Evolutionary conservation across 2,329 filamentous ascomycete genomes (phyloP), one percentile per base, ranked within the genome.

Genomic region (Hypoxylon sp.): DNA sequence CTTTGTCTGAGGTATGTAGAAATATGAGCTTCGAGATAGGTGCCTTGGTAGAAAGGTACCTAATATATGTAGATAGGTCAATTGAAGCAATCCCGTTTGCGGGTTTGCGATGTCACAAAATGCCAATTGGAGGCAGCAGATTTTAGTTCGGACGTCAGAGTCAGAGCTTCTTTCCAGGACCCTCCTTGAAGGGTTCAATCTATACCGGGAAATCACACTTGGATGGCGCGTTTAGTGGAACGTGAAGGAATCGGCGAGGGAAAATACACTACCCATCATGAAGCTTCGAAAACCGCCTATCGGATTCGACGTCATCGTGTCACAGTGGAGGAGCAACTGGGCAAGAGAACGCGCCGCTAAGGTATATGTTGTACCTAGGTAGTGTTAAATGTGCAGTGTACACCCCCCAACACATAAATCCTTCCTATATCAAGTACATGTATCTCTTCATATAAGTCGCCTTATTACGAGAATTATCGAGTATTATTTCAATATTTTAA

Each of bases 251-350:
- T 49, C 13, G 43, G 23, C 13, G 41, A 38, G 17, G 43, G 25
- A 51, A 34, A 17, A 34, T 28, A 2, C 10, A 38, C 19, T 13
- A n/a, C n/a, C n/a, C n/a, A 41, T 51, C 41, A 50, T 58, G 58
- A 46, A 65, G 57, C 57, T 62, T 59, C 49, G 52, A 55, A 41
- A 60, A 28, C 32, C 48, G 38, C 62, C 48, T 49, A 56, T 36
- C 43, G 43, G 50, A 38, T 63, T 60, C 60, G 57, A 69, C 67
- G 67, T 69, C 67, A 69, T 69, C n/a, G 19, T 19, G 36, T 49
- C 2, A 23, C 23, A 23, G 23, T 63, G 48, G 67, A 69, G 67
- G 63, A 60, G 67, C 56, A 30, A 5, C 6, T 30, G 6, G 28
- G 28, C 28, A 30, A 67, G 50, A 53, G 41, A 36, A 57, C 53